Conservation (phyloP, 306 rosid genomes). For the Prunus campanulata region DNA sequence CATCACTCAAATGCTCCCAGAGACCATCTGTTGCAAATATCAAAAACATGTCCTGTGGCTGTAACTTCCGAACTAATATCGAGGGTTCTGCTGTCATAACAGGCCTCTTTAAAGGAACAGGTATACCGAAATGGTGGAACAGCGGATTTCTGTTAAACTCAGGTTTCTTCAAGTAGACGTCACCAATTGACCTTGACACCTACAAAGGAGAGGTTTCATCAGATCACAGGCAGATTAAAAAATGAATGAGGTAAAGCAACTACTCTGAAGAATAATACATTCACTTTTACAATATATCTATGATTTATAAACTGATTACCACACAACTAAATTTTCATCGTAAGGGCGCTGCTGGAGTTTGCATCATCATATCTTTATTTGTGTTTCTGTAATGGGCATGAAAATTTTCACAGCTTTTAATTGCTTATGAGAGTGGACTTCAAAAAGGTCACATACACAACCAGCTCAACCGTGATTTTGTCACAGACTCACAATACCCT, state of each 20-base stretch:
- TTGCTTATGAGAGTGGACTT: neutral
- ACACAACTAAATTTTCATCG: neutral
- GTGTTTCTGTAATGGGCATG: neutral
- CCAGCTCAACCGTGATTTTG: neutral
- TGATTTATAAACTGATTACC: neutral
- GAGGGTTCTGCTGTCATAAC: constrained; percentile 70
- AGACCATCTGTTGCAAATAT: constrained; percentile 75
- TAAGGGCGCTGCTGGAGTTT: neutral
- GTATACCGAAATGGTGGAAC: constrained; percentile 44
- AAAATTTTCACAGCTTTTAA: neutral
- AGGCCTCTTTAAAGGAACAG: constrained; percentile 52
- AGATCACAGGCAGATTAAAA: neutral
- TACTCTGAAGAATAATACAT: constrained; percentile 5
- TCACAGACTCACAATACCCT: neutral
- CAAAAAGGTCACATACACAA: neutral
- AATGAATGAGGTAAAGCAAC: constrained; percentile 3
- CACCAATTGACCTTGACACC: constrained; percentile 86
- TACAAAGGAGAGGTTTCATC: constrained; percentile 10
- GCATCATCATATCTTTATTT: neutral
- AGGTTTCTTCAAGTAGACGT: constrained; percentile 66
- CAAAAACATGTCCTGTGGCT: constrained; percentile 50
- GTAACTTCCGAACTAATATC: constrained; percentile 40
- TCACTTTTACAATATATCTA: neutral
- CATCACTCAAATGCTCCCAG: constrained; percentile 66
- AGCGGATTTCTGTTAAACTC: constrained; percentile 52